Evolutionary conservation across 192 early-diverging fungal species (phyloP), one percentile per base, ranked within the genome.

Genomic region (Linnemannia exigua): DNA sequence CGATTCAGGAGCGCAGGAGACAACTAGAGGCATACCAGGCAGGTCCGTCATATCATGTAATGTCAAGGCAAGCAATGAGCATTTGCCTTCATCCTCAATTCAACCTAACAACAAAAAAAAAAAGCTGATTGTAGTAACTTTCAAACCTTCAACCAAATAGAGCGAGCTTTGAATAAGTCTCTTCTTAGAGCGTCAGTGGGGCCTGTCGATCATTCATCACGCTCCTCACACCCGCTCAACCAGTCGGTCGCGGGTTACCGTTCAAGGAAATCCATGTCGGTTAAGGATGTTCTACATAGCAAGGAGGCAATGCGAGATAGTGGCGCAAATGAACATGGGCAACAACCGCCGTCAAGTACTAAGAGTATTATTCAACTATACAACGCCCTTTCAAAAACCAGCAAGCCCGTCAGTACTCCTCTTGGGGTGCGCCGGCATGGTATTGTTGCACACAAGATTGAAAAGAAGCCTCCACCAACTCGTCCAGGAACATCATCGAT

Each of bases 21-120:
- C 77, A 75, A 37, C 44, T 85, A 12, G 83, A 85, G 37, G 83
- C 77, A 28, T 85, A 72, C 46, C 72, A 85, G 71, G 83, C 83
- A 48, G 83, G 83, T 85, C 63, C 25, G n/a, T 77, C 61, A 11
- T 48, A 22, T 19, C 41, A 19, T 14, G n/a, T 77, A 38, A 11
- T 48, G 20, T 19, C 41, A 19, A 28, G n/a, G 22, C 22, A 47
- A 6, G 44, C 7, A 17, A 0, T 31, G 44, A 16, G 41, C 41
- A 44, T 6, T 44, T 44, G 41, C 28, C n/a, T n/a, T n/a, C n/a
- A 51, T 31, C 20, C n/a, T 1, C 41, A 33, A 71, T 8, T 41
- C 5, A 9, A 11, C 6, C 14, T 46, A 44, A 28, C 11, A 28
- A 3, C 14, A 2, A 33, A 69, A 20, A 3, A 33, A 5, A 14